These are phyloP conservation scores for Mucor indicus DNA, from an alignment of 371 early-diverging fungal species.

Conservation along the genomic window DNA sequence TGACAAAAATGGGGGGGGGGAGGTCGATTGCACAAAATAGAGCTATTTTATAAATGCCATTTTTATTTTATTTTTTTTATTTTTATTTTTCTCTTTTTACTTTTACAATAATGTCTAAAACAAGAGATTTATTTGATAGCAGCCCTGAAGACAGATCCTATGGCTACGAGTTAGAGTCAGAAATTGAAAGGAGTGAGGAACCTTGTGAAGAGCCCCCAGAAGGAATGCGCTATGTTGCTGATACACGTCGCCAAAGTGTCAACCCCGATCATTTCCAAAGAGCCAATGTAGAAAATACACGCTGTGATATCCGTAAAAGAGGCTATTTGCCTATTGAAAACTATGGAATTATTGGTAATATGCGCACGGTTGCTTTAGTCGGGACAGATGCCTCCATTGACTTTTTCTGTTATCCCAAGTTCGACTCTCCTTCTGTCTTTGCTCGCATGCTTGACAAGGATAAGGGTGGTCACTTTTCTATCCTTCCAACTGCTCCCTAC, in stretches of 20 bases:
- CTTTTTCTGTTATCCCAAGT: constrained; percentile 76
- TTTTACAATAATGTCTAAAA: no score
- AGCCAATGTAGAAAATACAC: constrained; percentile 18
- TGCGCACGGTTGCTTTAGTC: constrained; percentile 70
- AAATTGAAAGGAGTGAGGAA: constrained; percentile 27
- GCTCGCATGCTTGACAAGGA: constrained; percentile 62
- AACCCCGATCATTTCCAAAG: constrained; percentile 7
- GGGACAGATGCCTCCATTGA: constrained; percentile 77
- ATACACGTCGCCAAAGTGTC: constrained; percentile 40
- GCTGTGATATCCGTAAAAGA: constrained; percentile 25
- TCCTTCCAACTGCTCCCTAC: constrained; percentile 37
- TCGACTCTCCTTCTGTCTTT: constrained; percentile 80
- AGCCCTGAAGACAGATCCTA: constrained; percentile 33
- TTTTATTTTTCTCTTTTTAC: no score
- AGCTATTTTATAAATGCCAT: no score
- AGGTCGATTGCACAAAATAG: no score
- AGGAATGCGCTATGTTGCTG: constrained; percentile 42
- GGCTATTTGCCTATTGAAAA: constrained; percentile 72
- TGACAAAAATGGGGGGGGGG: no score
- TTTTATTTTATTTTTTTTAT: no score
- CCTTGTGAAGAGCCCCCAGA: constrained; percentile 22
- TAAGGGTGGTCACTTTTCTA: constrained; percentile 68
- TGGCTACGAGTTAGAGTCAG: constrained; percentile 36
- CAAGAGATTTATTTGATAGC: no score
- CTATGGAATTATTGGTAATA: constrained; percentile 84